Base-by-base conservation (phyloP, 179 eudicot species). In the Corrigiola litoralis region DNA sequence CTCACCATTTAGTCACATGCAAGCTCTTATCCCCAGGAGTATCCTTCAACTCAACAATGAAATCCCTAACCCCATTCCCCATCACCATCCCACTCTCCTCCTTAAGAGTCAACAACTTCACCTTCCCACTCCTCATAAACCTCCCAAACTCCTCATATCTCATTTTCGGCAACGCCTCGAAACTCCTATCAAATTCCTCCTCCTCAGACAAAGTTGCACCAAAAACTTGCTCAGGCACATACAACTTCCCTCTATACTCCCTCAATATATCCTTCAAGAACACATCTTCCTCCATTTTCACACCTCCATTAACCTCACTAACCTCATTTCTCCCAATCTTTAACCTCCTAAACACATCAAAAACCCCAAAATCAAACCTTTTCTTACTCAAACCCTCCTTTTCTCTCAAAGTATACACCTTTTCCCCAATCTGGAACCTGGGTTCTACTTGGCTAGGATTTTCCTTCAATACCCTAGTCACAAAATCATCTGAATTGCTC, bases 401-500 rank as follows among this genome's bases (percentile, higher is more conserved):
- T 67, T 89, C 88, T 17, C 79, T 77, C 68, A 75, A 49, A 18
- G 95, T 85, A 41, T 78, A 85, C 23, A 92, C 79, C 51, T 81
- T 76, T 33, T 74, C 72, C n/a, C 92, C 90, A 69, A 85, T 66
- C 65, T 77, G 72, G 46, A 62, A 82, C 72, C 58, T 84, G 75
- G 96, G 96, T 75, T 89, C 98, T 16, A 92, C 84, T 72, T 87
- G 96, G 67, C 88, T 84, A 66, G 98, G 98, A 73, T 92, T 89
- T 72, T 85, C 86, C 74, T 76, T 85, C 80, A 92, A 82, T 75
- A 89, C 86, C 87, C 92, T 82, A 6, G 95, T 71, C 38, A 89
- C 79, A 65, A 82, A 85, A 82, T 92, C 98, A 17, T 82, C 88
- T 37, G 65, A 52, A 52, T 28, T 47, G 3, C 41, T 61, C 12